phyloP scores from a whole-genome alignment of 441 rosid species.

The Pelargonium cotyledonis region DNA sequence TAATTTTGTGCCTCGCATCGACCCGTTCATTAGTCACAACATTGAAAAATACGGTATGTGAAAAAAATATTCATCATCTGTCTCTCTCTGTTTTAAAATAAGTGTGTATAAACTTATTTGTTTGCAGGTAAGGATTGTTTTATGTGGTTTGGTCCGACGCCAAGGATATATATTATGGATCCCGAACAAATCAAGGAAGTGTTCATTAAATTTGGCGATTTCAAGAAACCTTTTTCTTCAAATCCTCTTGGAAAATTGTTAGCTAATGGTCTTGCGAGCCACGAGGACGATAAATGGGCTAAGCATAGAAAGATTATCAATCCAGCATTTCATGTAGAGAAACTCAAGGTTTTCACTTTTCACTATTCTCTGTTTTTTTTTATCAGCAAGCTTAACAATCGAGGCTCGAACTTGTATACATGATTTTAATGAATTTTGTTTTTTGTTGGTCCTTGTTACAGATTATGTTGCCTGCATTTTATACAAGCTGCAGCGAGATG shows the following conservation, averaged over 20 bases:
- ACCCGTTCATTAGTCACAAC: slow-evolving; percentile 17
- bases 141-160: slow-evolving; percentile 13
- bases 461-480: neutral
- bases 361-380: too few species aligned
- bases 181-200: slow-evolving; percentile 7
- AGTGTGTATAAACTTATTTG: neutral
- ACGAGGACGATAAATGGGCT: slow-evolving; percentile 13
- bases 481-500: neutral
- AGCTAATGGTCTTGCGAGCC: neutral
- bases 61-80: too few species aligned
- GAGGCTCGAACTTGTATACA: too few species aligned
- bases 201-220: neutral
- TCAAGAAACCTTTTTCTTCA: neutral
- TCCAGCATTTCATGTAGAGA: slow-evolving; percentile 22
- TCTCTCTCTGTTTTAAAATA: too few species aligned
- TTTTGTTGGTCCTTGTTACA: neutral
- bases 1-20: slow-evolving; percentile 18
- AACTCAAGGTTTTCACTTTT: too few species aligned
- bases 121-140: slow-evolving; percentile 5
- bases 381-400: too few species aligned
- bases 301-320: slow-evolving; percentile 13
- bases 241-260: neutral
- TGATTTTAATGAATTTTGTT: neutral
- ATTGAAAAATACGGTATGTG: slow-evolving; percentile 22
- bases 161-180: neutral